These are phyloP conservation scores for Phytopythium kandeliae DNA, from an alignment of 352 stramenopile species.

Conservation along the genomic window DNA sequence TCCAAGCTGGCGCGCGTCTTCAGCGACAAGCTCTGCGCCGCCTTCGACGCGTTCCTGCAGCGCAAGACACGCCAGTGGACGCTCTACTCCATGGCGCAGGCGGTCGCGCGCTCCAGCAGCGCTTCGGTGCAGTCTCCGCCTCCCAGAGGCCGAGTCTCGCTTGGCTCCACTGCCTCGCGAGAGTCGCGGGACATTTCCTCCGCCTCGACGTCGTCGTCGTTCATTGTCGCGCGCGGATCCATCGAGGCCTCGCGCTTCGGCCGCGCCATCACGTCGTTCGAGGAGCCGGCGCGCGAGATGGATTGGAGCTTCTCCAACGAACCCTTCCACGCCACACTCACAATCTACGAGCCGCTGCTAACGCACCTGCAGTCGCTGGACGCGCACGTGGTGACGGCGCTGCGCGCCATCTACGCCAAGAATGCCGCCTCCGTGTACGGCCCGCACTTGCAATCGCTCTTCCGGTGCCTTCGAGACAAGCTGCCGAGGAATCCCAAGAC, in stretches of 20 bases:
- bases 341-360: slow-evolving; percentile 43
- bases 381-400: slow-evolving; percentile 14
- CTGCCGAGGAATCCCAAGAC: slow-evolving; percentile 38
- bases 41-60: slow-evolving; percentile 57
- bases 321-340: slow-evolving; percentile 35
- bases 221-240: slow-evolving; percentile 3
- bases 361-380: slow-evolving; percentile 38
- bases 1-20: slow-evolving; percentile 31
- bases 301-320: slow-evolving; percentile 67
- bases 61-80: slow-evolving; percentile 37
- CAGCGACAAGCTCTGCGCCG: slow-evolving; percentile 43
- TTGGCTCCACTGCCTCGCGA: slow-evolving; percentile 9
- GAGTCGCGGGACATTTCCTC: slow-evolving; percentile 25
- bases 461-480: slow-evolving; percentile 56
- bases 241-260: slow-evolving; percentile 22
- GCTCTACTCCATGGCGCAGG: slow-evolving; percentile 10
- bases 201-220: slow-evolving; percentile 12
- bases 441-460: slow-evolving; percentile 47
- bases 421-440: slow-evolving; percentile 45
- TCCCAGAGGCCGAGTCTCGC: slow-evolving; percentile 4
- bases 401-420: slow-evolving; percentile 53
- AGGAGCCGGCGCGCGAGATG: slow-evolving; percentile 35
- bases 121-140: slow-evolving; percentile 3
- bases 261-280: slow-evolving; percentile 31
- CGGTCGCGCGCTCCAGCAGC: not conserved